These are phyloP conservation scores for Penicillium flavigenum DNA, from an alignment of 495 filamentous ascomycete species.

Conservation along the genomic window DNA sequence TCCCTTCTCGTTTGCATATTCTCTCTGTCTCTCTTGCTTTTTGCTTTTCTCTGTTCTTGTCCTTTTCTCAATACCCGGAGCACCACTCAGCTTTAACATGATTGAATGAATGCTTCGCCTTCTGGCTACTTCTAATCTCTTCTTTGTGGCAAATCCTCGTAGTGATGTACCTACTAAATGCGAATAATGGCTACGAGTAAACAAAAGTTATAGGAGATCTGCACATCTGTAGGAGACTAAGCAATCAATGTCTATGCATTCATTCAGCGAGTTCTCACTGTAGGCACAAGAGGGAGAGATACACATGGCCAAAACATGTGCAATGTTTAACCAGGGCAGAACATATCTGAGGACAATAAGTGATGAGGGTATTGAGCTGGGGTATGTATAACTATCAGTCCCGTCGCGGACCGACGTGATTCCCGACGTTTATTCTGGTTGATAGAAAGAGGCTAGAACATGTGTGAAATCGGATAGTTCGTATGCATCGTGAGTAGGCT, in stretches of 20 bases:
- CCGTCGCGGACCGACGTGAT: not conserved
- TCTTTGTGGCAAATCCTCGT: not conserved
- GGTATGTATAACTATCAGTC: conserved; percentile 4
- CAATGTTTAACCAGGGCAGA: not conserved
- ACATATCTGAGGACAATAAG: not conserved
- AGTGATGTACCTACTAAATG: not conserved
- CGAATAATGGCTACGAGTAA: not conserved
- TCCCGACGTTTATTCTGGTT: not conserved
- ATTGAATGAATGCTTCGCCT: conserved; percentile 7
- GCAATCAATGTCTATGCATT: not conserved
- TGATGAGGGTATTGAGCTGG: not conserved
- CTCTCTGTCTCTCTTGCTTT: not conserved
- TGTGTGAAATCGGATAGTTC: not conserved
- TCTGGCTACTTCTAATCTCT: not conserved
- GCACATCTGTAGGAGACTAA: not conserved
- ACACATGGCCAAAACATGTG: not conserved
- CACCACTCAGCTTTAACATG: not conserved
- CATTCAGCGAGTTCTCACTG: not conserved
- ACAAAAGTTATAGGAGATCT: not conserved
- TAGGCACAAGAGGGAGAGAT: not conserved
- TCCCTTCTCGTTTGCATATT: not conserved
- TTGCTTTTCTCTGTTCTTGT: conserved; percentile 4
- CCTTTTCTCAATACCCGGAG: conserved; percentile 1
- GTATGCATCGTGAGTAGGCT: conserved; percentile 6
- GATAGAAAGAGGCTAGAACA: not conserved